A percentile compares a stretch with the other conserved stretches of the same genome.
These are phyloP conservation scores for Fusarium penzigii DNA, from an alignment of 2,329 filamentous ascomycete genomes.

Conservation along the genomic window DNA sequence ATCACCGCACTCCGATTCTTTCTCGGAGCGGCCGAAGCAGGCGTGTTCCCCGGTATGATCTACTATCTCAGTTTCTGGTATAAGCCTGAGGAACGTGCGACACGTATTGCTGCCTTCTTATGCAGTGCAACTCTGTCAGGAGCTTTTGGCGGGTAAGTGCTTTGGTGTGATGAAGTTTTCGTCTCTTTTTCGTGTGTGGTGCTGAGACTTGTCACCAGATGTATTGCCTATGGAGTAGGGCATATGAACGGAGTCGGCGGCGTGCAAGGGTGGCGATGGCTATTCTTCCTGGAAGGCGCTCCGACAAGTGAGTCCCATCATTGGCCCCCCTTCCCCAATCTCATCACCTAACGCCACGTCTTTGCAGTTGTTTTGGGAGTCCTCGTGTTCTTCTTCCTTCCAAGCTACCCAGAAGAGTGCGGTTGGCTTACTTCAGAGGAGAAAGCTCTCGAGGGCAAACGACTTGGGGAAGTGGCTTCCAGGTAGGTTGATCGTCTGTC, in stretches of 20 bases:
- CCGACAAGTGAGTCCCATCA: conserved; percentile 49
- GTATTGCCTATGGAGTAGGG: conserved; percentile 58
- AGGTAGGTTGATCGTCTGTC: not conserved
- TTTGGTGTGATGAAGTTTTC: not conserved
- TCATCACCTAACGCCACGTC: not conserved
- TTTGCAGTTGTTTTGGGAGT: not conserved
- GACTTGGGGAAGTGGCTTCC: conserved; percentile 30
- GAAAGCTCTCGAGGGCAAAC: conserved; percentile 40
- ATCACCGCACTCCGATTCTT: conserved; percentile 40
- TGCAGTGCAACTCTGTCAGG: conserved; percentile 68
- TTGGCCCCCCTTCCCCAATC: not conserved
- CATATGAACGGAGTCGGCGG: conserved; percentile 48
- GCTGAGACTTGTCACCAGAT: conserved; percentile 24
- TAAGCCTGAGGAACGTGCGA: conserved; percentile 29
- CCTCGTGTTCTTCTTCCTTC: not conserved
- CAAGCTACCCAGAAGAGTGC: conserved; percentile 67
- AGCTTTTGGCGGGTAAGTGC: conserved; percentile 52
- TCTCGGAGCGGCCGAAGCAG: conserved; percentile 58
- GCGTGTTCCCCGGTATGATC: conserved; percentile 59
- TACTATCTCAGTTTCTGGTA: conserved; percentile 70
- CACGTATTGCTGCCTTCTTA: conserved; percentile 62
- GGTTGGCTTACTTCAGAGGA: conserved; percentile 28
- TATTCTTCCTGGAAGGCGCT: conserved; percentile 46
- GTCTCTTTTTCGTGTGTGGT: not conserved
- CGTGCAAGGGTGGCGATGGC: conserved; percentile 47